Base-by-base conservation (phyloP, 495 filamentous ascomycete species). In the Hypoxylon lienhwacheense region DNA sequence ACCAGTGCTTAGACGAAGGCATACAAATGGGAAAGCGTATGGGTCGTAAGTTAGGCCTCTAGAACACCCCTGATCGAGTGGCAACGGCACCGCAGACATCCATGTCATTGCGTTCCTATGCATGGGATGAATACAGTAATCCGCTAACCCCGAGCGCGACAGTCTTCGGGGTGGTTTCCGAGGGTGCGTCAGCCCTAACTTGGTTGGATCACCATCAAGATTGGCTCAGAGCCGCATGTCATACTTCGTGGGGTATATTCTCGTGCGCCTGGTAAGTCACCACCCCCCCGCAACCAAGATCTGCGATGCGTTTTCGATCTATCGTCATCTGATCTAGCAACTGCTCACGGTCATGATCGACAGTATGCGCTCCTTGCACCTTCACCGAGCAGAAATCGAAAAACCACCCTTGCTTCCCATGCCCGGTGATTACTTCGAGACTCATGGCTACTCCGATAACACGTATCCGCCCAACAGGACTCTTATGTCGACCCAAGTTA, bases 191-290 rank as follows among this genome's bases (percentile, higher is more conserved):
- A 2, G 61, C 61, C 20, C 39, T 50, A 15, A 49, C 4, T 3
- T 64, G 56, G 61, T 45, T 61, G 35, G 52, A 60, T 48, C 40
- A 51, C 20, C 57, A 65, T 29, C 33, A 51, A 45, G 53, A 57
- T 32, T 65, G 61, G 61, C 46, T 52, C 16, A 55, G 56, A 34
- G 57, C 61, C 36, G 61, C 61, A 17, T 51, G 50, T 24, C 54
- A 61, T 46, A 65, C 61, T 32, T 52, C 61, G 25, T 65, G 61
- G 61, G 61, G 61, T 7, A 50, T 61, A 7, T 65, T 65, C 44
- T 53, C 53, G 7, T 65, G 47, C 26, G 61, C 42, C 22, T 55
- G 56, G 61, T 65, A 7, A 52, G 61, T 50, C 16, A 5, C 10
- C 16, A n/a, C 41, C 21, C 4, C 15, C 25, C 35, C 48, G 16